Evolutionary conservation across 176 grass and related monocot species (phyloP), one percentile per base, ranked within the genome.

Genomic region (Carex cristatella): DNA sequence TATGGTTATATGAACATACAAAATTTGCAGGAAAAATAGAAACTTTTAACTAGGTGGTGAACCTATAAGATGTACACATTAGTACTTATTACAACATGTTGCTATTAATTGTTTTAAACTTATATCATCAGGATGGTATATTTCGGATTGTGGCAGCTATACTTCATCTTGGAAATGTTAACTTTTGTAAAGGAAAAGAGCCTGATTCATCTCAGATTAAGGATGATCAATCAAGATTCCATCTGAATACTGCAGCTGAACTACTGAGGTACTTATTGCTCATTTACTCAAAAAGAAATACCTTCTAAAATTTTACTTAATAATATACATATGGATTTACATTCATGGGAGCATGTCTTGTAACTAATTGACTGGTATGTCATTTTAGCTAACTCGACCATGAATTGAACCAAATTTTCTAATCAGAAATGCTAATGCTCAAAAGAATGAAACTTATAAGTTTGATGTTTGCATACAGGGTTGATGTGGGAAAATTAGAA

Each of bases 91-190:
- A 7, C 27, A 28, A 31, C 2, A 55, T 6, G 48, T 78, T 78
- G 5, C 4, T 56, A 13, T 33, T 55, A 56, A 57, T 77, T 56
- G 27, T 62, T 83, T 68, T 74, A 1, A 70, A 85, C 55, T 37
- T 64, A 31, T 89, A 19, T 84, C 61, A 89, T 71, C 90, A 98
- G 96, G 96, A 95, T 79, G 89, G 83, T 86, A 98, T 95, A 92
- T 98, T 98, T 69, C 87, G 90, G 84, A 94, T 94, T 90, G 96
- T 98, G 84, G 96, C 93, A 85, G 83, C 90, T 87, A 91, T 98
- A 91, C 96, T 98, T 85, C 96, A 98, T 95, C 89, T 98, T 68
- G 96, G 96, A 79, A 98, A 98, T 85, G 93, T 98, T 82, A 90
- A 75, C 63, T 98, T 98, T 91, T 87, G 81, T 4, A 98, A 95